Evolutionary conservation across 78 protist species (phyloP).

Genomic region (Dictyostelium intermedium): DNA sequence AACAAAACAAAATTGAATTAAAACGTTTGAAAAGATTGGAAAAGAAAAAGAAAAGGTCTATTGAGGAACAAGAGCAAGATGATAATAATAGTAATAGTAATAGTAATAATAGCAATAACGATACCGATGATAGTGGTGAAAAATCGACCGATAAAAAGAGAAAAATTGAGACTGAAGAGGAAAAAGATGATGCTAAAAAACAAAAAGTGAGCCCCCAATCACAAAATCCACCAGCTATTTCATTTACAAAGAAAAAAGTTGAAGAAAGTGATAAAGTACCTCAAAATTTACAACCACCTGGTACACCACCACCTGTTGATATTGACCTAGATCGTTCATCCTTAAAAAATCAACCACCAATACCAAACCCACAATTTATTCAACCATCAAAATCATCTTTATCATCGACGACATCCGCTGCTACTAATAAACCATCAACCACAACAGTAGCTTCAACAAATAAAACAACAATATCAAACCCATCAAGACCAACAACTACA

Average conservation of each 20-base stretch:
- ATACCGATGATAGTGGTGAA: neutral
- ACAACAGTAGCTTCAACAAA: neutral
- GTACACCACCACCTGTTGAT: neutral
- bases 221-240: neutral
- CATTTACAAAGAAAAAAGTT: neutral
- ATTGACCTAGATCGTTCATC: neutral
- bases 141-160: neutral
- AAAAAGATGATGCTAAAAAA: neutral
- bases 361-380: neutral
- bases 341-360: neutral
- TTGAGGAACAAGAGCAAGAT: neutral
- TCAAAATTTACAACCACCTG: neutral
- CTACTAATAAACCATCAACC: neutral
- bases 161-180: neutral
- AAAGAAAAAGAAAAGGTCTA: neutral
- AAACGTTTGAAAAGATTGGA: neutral
- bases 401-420: neutral
- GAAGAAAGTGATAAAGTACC: neutral
- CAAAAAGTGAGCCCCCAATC: neutral
- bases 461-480: neutral
- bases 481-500: neutral
- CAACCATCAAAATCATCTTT: neutral
- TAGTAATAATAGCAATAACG: no score
- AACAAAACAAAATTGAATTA: neutral
- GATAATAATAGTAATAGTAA: neutral